phyloP scores from a whole-genome alignment of 352 stramenopile genomes.

The Phytophthora agathidicida region DNA sequence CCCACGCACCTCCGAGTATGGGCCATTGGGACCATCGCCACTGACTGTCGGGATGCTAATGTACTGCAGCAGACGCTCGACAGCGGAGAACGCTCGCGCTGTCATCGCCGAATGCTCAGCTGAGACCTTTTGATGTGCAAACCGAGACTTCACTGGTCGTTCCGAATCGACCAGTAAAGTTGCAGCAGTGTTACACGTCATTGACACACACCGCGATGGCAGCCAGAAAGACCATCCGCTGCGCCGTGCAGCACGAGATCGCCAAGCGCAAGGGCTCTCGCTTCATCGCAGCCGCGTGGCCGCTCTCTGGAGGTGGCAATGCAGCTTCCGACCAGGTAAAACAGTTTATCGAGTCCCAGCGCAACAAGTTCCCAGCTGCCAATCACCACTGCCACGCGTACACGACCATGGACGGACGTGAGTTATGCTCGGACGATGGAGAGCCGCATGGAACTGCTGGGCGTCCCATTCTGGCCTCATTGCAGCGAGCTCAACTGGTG shows the following conservation, averaged over 20 bases:
- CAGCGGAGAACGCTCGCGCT: conserved; percentile 5
- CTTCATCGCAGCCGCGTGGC: conserved; percentile 76
- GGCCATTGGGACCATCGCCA: conserved; percentile 63
- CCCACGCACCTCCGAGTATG: conserved; percentile 71
- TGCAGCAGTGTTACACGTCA: conserved; percentile 17
- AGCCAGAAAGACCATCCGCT: conserved; percentile 48
- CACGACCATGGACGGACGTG: conserved; percentile 54
- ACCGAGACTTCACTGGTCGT: neutral
- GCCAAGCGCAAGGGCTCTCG: conserved; percentile 84
- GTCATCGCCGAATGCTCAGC: conserved; percentile 9
- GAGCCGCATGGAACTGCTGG: conserved; percentile 79
- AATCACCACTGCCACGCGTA: conserved; percentile 83
- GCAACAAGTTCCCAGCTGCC: conserved; percentile 53
- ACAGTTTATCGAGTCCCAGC: conserved; percentile 50
- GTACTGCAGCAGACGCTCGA: conserved; percentile 76
- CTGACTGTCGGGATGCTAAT: conserved; percentile 82
- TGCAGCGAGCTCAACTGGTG: conserved; percentile 67
- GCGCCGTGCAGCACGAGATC: conserved; percentile 71
- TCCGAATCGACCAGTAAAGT: conserved; percentile 6
- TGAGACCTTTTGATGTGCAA: conserved; percentile 15
- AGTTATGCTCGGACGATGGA: conserved; percentile 76
- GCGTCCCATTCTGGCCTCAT: conserved; percentile 60
- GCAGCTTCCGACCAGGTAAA: conserved; percentile 46
- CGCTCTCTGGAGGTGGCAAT: conserved; percentile 34
- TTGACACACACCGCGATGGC: conserved; percentile 20